phyloP scores from a whole-genome alignment of 768 basidiomycete genomes.

The Leccinum obscurum region DNA sequence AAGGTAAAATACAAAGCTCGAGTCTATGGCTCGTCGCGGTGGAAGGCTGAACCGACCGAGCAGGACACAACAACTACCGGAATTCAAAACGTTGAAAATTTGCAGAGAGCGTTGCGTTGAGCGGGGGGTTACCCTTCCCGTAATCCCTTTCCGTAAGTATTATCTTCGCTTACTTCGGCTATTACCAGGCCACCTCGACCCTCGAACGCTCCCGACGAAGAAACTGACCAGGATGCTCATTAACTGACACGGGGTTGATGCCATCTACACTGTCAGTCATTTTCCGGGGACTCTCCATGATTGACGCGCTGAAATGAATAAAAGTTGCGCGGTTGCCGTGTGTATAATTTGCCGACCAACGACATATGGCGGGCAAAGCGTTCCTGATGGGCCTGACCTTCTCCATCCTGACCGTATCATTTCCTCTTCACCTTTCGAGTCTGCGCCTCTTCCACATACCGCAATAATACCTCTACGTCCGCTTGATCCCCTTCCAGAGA shows the following conservation, averaged over 20 bases:
- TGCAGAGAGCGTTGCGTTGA: slow-evolving; percentile 23
- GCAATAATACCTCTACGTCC: slow-evolving; percentile 42
- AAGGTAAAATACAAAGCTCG: slow-evolving; percentile 26
- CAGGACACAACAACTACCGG: slow-evolving; percentile 3
- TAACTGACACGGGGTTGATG: background rate
- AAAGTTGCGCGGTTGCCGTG: slow-evolving; percentile 20
- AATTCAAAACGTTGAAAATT: slow-evolving; percentile 27
- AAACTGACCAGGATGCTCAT: background rate
- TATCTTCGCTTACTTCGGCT: slow-evolving; percentile 20
- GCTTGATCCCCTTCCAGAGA: slow-evolving; percentile 39
- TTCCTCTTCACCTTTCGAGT: slow-evolving; percentile 9
- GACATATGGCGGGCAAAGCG: slow-evolving; percentile 13
- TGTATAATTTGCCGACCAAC: slow-evolving; percentile 12
- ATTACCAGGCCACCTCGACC: background rate
- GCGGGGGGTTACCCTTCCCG: slow-evolving; percentile 21
- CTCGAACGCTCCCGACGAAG: background rate
- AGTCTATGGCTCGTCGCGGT: slow-evolving; percentile 5
- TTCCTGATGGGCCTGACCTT: slow-evolving; percentile 3
- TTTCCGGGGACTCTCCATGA: slow-evolving; percentile 15
- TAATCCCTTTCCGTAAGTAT: slow-evolving; percentile 24
- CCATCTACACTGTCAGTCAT: slow-evolving; percentile 8
- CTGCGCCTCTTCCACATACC: slow-evolving; percentile 49
- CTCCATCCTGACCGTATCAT: background rate
- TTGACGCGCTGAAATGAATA: slow-evolving; percentile 28
- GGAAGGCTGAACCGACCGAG: slow-evolving; percentile 13